Evolutionary conservation across 139 green algal genomes (phyloP), one percentile per base, ranked within the genome.

Genomic region (Auxenochlorella pyrenoidosa): DNA sequence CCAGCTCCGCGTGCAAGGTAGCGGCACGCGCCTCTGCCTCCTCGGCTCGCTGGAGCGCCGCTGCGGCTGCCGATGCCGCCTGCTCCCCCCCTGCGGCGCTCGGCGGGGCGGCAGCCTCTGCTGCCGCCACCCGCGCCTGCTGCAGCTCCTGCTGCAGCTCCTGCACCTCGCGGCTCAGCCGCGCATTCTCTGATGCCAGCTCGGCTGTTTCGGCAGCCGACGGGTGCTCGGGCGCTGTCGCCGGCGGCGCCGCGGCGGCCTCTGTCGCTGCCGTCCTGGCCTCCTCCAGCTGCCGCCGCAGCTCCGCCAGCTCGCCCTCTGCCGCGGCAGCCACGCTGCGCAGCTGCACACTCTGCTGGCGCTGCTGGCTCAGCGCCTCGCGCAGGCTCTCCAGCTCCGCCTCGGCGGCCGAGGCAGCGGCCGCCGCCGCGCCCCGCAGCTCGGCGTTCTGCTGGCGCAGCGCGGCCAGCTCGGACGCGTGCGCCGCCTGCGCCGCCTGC

Each of bases 321-420:
- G 63, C 80, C 0, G 80, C 41, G 1, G 40, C 44, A 1, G 82
- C 82, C 43, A 70, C 82, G 12, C 24, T 47, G 16, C 70, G 65
- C 81, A 86, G 63, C 81, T 73, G 58, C 30, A 43, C 30, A 30
- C 41, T 63, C 65, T 86, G 63, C 40, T 86, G 81, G 15, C 60
- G 60, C 81, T 76, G 81, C 81, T 76, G 40, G 3, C 47, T 47
- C 81, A 78, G 38, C 30, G 36, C 66, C 34, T 44, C 66, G 30
- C 51, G 77, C n/a, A 66, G 30, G 51, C 51, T 66, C 30, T 76
- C 77, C 34, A 71, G 32, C n/a, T 66, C 77, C 0, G 47, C 77
- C 34, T 83, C 75, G 28, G 75, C 75, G 6, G 75, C 40, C 0
- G 75, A 81, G 28, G 75, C 75, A 8, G 75, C 75, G 5, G 75